Conservation (phyloP, 1,284 basidiomycete species). For the Ceratobasidium papillatum region DNA sequence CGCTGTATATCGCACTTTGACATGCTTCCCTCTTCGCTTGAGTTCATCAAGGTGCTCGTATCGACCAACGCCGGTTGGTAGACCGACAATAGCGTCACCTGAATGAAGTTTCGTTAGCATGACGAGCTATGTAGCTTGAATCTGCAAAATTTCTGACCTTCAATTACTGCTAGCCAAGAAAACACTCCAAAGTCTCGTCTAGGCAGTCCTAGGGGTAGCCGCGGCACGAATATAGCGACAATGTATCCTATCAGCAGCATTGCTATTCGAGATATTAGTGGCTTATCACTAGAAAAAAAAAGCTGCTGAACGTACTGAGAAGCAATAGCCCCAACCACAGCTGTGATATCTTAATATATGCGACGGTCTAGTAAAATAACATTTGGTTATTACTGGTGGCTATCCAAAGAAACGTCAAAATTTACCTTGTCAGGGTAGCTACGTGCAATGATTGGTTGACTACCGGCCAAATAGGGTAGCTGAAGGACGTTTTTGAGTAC, state of each 20-base stretch:
- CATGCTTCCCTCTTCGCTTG: constrained; percentile 1
- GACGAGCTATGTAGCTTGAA: neutral
- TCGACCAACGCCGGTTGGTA: constrained; percentile 27
- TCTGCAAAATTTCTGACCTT: neutral
- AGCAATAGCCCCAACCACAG: constrained; percentile 21
- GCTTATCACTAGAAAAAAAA: neutral
- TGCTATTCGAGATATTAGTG: neutral
- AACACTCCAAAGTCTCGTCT: constrained; percentile 39
- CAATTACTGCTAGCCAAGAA: constrained; percentile 37
- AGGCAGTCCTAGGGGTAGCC: constrained; percentile 31
- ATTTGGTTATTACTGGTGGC: neutral
- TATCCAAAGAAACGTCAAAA: neutral
- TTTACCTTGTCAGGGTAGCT: constrained; percentile 31
- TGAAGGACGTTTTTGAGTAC: neutral
- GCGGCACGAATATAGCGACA: constrained; percentile 37
- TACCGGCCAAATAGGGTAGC: constrained; percentile 30
- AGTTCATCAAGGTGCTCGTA: constrained; percentile 35
- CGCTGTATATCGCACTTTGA: constrained; percentile 27
- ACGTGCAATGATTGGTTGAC: constrained; percentile 21
- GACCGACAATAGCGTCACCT: constrained; percentile 37
- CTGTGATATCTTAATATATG: constrained; percentile 35
- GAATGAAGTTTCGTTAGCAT: neutral
- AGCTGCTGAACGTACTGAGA: neutral
- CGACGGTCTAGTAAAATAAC: constrained; percentile 9
- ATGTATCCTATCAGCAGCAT: constrained; percentile 37